Evolutionary conservation across 495 filamentous ascomycete genomes (phyloP).

Genomic region (Peziza echinospora): DNA sequence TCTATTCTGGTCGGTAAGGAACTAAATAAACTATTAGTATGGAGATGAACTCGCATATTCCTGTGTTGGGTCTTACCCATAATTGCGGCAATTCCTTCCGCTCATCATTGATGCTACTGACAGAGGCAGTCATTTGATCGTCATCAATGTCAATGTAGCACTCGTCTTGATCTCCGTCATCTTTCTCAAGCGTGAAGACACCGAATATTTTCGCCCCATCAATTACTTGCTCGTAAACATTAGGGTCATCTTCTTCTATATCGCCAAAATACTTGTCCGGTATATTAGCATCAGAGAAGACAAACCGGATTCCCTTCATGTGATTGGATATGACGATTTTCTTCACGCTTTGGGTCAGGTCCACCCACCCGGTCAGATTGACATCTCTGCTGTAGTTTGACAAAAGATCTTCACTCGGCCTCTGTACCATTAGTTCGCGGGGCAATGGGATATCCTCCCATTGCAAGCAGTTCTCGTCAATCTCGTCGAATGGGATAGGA

Average conservation of each 20-base stretch:
- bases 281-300: constrained; percentile 1
- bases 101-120: constrained; percentile 1
- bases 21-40: constrained; percentile 5
- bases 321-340: constrained; percentile 11
- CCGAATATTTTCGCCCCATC: constrained; percentile 10
- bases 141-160: not conserved
- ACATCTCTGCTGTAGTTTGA: constrained; percentile 5
- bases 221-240: constrained; percentile 9
- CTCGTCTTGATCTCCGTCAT: not conserved
- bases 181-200: constrained; percentile 8
- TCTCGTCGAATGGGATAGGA: constrained; percentile 14
- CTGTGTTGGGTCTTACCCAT: constrained; percentile 1
- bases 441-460: constrained; percentile 17
- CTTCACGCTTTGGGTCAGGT: constrained; percentile 1
- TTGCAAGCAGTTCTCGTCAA: constrained; percentile 8
- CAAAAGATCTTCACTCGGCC: constrained; percentile 8
- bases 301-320: constrained; percentile 17
- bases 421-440: constrained; percentile 7
- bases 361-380: constrained; percentile 13
- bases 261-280: not conserved
- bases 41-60: constrained; percentile 3
- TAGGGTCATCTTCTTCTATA: not conserved
- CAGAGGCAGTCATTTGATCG: not conserved
- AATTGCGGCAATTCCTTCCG: not conserved
- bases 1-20: constrained; percentile 12